Percentiles rank a stretch among this genome's conserved stretches.
These are phyloP conservation scores for Salix brachista DNA, from an alignment of 345 rosid genomes.

Conservation along the genomic window DNA sequence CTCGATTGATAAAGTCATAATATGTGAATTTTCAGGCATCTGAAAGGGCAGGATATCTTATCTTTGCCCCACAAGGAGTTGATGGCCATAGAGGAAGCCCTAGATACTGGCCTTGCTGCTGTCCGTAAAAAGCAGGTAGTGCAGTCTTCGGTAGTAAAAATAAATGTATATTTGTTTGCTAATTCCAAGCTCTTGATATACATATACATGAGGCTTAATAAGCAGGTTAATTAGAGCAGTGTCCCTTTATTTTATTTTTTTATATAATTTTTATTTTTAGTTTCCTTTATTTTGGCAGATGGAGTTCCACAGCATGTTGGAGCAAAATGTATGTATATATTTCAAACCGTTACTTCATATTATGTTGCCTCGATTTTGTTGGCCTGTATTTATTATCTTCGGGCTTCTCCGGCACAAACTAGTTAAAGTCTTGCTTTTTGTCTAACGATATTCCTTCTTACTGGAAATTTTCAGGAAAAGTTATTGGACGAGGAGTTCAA, in stretches of 20 bases:
- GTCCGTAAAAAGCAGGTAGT: conserved; percentile 53
- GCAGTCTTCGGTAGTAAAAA: not conserved
- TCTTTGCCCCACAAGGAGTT: conserved; percentile 58
- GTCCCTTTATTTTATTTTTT: not conserved
- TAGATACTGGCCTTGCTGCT: conserved; percentile 55
- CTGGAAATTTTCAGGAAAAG: conserved; percentile 8
- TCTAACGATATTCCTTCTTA: not conserved
- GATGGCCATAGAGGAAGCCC: conserved; percentile 55
- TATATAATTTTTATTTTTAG: not conserved
- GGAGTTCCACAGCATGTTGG: conserved; percentile 14
- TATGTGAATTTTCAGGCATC: conserved; percentile 39
- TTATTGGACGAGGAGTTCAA: conserved; percentile 16
- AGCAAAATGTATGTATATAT: conserved; percentile 17
- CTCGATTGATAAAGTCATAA: not conserved
- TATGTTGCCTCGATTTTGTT: not conserved
- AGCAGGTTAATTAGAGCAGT: too few relatives aligned
- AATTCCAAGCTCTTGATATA: not conserved
- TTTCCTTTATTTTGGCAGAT: conserved; percentile 8
- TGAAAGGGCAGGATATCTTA: conserved; percentile 65
- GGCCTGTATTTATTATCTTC: not conserved
- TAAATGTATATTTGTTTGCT: not conserved
- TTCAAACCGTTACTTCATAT: not conserved
- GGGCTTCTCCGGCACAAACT: not conserved
- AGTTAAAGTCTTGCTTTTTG: not conserved
- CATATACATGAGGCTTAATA: not conserved